phyloP scores from a whole-genome alignment of 495 filamentous ascomycete genomes.

The Lasiosphaeris hirsuta region DNA sequence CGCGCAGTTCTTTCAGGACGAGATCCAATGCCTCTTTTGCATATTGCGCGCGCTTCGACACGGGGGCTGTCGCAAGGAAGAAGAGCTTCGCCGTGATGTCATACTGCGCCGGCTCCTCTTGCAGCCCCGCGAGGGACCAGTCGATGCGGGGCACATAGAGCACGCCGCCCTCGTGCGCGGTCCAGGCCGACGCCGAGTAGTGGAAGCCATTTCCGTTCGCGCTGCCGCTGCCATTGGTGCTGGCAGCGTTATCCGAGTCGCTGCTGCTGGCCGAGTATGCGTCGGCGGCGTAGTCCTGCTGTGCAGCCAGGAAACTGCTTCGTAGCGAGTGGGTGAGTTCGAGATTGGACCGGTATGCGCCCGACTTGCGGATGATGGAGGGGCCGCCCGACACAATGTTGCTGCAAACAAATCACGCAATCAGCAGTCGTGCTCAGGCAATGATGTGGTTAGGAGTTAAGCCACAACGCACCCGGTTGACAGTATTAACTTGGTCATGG shows the following conservation, averaged over 20 bases:
- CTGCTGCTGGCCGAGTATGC: slow-evolving; percentile 44
- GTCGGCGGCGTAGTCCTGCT: slow-evolving; percentile 53
- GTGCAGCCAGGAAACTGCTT: slow-evolving; percentile 70
- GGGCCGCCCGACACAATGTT: slow-evolving; percentile 81
- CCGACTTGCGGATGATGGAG: slow-evolving; percentile 73
- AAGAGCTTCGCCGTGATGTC: slow-evolving; percentile 94
- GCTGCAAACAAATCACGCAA: slow-evolving; percentile 42
- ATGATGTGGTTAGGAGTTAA: neutral
- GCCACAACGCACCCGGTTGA: slow-evolving; percentile 70
- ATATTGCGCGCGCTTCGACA: slow-evolving; percentile 58
- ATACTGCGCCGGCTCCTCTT: slow-evolving; percentile 77
- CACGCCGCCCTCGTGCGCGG: slow-evolving; percentile 50
- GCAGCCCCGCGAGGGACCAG: slow-evolving; percentile 63
- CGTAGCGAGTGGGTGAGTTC: slow-evolving; percentile 85
- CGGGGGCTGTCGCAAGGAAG: slow-evolving; percentile 71
- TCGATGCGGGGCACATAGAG: slow-evolving; percentile 77
- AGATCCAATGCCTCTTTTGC: slow-evolving; percentile 72
- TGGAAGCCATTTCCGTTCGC: slow-evolving; percentile 31
- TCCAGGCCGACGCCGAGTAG: slow-evolving; percentile 57
- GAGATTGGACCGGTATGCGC: slow-evolving; percentile 75
- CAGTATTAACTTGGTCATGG: slow-evolving; percentile 76
- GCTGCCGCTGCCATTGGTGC: slow-evolving; percentile 30
- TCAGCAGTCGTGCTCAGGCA: slow-evolving; percentile 17
- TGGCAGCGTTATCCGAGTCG: slow-evolving; percentile 36
- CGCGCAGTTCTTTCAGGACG: slow-evolving; percentile 73